These are phyloP conservation scores for Bocquillonia castaneifolia DNA, from an alignment of 441 rosid species.

Conservation along the genomic window DNA sequence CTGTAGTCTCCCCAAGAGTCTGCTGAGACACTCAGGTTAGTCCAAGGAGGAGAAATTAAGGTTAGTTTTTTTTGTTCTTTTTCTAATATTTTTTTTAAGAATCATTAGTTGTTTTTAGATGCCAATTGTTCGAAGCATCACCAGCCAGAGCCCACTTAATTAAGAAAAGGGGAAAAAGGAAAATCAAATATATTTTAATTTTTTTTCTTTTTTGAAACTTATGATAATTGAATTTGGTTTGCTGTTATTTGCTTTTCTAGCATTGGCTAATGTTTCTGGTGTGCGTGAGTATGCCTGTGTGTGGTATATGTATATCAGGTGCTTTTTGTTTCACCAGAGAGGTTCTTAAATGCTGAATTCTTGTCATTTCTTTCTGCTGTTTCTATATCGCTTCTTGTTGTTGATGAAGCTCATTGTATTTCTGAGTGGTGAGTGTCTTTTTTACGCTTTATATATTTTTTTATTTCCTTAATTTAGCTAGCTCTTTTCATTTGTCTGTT, in stretches of 20 bases:
- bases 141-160: too few species aligned
- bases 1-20: conserved; percentile 68
- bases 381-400: conserved; percentile 73
- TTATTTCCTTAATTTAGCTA: conserved; percentile 6
- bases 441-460: conserved; percentile 11
- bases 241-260: not conserved
- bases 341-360: conserved; percentile 71
- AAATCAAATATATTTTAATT: not conserved
- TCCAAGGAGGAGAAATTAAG: conserved; percentile 67
- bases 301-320: conserved; percentile 50
- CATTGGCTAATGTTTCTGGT: conserved; percentile 13
- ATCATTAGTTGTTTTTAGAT: not conserved
- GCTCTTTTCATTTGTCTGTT: conserved; percentile 1
- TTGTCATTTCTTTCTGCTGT: conserved; percentile 51
- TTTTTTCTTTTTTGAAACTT: not conserved
- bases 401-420: conserved; percentile 95
- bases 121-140: not conserved
- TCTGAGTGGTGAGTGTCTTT: conserved; percentile 87
- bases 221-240: not conserved
- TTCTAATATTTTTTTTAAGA: too few species aligned
- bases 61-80: too few species aligned
- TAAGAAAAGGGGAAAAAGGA: too few species aligned
- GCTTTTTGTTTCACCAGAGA: conserved; percentile 92
- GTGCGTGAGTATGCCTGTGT: too few species aligned
- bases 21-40: conserved; percentile 56